These are phyloP conservation scores for Colletotrichum euphorbiae DNA, from an alignment of 2,329 filamentous ascomycete species.

Conservation along the genomic window DNA sequence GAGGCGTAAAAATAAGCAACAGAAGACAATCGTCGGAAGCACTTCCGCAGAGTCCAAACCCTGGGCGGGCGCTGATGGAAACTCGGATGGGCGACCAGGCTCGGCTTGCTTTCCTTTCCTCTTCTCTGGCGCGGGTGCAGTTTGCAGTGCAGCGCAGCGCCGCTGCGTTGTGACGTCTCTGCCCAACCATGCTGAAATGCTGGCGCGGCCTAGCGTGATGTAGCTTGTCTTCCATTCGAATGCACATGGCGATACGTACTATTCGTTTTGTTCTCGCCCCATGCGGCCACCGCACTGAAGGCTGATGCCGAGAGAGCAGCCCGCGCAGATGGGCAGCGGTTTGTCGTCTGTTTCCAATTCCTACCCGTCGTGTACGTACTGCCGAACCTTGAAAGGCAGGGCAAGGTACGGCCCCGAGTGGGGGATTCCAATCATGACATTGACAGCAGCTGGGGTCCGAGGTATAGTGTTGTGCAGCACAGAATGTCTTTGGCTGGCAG, in stretches of 20 bases:
- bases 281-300: slow-evolving; percentile 35
- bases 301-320: slow-evolving; percentile 40
- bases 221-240: slow-evolving; percentile 27
- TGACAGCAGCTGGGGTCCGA: slow-evolving; percentile 25
- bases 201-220: slow-evolving; percentile 22
- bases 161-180: slow-evolving; percentile 33
- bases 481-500: slow-evolving; percentile 5
- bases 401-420: slow-evolving; percentile 37
- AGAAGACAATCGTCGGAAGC: slow-evolving; percentile 4
- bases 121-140: slow-evolving; percentile 12
- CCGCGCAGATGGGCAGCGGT: slow-evolving; percentile 35
- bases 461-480: background rate
- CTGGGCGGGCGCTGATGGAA: background rate
- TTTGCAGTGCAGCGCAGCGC: slow-evolving; percentile 13
- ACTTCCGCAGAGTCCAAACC: slow-evolving; percentile 3
- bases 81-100: background rate
- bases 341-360: slow-evolving; percentile 40
- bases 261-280: slow-evolving; percentile 26
- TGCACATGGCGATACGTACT: slow-evolving; percentile 35
- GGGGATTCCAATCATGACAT: slow-evolving; percentile 35
- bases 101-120: slow-evolving; percentile 2
- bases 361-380: slow-evolving; percentile 38
- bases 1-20: slow-evolving; percentile 25
- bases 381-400: slow-evolving; percentile 28
- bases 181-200: slow-evolving; percentile 33